phyloP scores from a whole-genome alignment of 306 rosid genomes.

The Dalbergia oliveri region DNA sequence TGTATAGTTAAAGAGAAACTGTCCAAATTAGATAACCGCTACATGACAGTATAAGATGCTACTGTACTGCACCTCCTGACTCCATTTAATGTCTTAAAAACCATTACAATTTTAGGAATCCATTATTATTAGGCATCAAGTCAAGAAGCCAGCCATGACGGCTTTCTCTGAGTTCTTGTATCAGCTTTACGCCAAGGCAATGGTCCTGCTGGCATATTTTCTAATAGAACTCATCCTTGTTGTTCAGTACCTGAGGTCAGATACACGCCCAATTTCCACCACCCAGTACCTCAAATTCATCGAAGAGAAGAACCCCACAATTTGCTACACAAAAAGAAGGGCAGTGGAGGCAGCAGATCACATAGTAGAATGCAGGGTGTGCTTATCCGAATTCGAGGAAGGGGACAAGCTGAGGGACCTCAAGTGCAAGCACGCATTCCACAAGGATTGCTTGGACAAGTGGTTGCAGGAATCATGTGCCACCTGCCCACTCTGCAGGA shows the following conservation, averaged over 20 bases:
- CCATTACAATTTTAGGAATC: background rate
- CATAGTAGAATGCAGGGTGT: constrained; percentile 69
- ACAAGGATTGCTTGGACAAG: constrained; percentile 78
- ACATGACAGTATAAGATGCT: background rate
- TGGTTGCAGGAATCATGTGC: constrained; percentile 83
- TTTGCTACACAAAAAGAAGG: constrained; percentile 42
- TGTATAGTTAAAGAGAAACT: background rate
- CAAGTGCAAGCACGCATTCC: constrained; percentile 83
- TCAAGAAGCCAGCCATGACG: constrained; percentile 49
- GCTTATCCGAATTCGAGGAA: constrained; percentile 79
- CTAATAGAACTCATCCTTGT: constrained; percentile 60
- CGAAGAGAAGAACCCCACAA: constrained; percentile 75
- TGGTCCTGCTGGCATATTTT: constrained; percentile 66
- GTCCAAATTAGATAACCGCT: background rate
- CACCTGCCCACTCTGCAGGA: constrained; percentile 93
- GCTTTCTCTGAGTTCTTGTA: constrained; percentile 68
- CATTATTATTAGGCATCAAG: background rate
- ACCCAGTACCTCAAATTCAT: constrained; percentile 74
- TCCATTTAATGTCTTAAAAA: background rate
- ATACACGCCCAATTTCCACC: constrained; percentile 59
- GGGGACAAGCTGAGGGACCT: constrained; percentile 76
- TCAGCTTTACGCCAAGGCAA: constrained; percentile 61
- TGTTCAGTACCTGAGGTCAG: constrained; percentile 52
- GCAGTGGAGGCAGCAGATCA: background rate
- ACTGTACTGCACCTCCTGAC: background rate